Evolutionary conservation across 495 filamentous ascomycete species (phyloP).

Genomic region (Penicillium tannophilum): DNA sequence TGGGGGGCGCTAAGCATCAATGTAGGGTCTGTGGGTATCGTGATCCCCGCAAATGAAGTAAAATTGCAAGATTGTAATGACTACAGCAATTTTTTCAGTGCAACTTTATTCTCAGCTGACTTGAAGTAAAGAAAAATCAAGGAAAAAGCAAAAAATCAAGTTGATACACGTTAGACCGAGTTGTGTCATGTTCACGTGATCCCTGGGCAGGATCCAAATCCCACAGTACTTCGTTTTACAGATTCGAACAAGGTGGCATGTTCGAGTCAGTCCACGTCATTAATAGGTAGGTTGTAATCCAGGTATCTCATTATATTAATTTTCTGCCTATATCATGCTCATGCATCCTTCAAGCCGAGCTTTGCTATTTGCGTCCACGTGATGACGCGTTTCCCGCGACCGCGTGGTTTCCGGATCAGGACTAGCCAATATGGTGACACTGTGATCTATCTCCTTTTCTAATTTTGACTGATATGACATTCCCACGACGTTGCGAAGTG

Average conservation of each 20-base stretch:
- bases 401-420: conserved; percentile 9
- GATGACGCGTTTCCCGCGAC: conserved; percentile 16
- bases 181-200: neutral
- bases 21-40: neutral
- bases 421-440: conserved; percentile 2
- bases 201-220: no score
- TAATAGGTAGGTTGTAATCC: no score
- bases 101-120: neutral
- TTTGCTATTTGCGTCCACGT: conserved; percentile 3
- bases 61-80: neutral
- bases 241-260: no score
- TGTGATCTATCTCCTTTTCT: neutral
- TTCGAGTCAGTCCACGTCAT: no score
- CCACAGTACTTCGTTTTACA: no score
- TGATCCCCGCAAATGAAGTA: neutral
- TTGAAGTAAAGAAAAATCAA: neutral
- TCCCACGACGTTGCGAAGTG: neutral
- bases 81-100: neutral
- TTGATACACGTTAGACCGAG: neutral
- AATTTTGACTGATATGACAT: neutral
- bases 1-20: conserved; percentile 13
- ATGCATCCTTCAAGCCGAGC: no score
- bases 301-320: no score
- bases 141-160: conserved; percentile 1
- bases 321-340: no score